Conservation (phyloP, 805 yeast species). For the Ogataea nitratoaversa region DNA sequence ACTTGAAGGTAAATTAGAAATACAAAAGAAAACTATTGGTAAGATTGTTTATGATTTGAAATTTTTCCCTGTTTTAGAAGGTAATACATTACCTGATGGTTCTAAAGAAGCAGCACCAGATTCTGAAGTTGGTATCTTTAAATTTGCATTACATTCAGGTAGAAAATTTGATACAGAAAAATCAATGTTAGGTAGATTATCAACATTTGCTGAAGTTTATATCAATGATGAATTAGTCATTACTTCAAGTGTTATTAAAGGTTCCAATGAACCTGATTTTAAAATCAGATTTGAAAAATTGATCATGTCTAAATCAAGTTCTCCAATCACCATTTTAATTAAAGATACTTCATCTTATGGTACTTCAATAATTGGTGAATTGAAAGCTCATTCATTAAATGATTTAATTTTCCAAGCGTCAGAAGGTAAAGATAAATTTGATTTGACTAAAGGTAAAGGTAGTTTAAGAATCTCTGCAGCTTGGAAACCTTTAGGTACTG, state of each 20-base stretch:
- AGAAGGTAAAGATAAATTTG: slow-evolving; percentile 47
- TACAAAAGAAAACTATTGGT: slow-evolving; percentile 56
- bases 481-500: slow-evolving; percentile 69
- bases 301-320: slow-evolving; percentile 54
- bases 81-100: slow-evolving; percentile 45
- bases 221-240: slow-evolving; percentile 54
- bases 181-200: slow-evolving; percentile 48
- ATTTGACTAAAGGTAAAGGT: slow-evolving; percentile 48
- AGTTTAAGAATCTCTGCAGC: slow-evolving; percentile 48
- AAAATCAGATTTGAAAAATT: slow-evolving; percentile 59
- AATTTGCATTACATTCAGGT: slow-evolving; percentile 58
- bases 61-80: slow-evolving; percentile 46
- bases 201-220: slow-evolving; percentile 67
- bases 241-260: slow-evolving; percentile 56
- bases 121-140: slow-evolving; percentile 71
- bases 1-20: slow-evolving; percentile 39
- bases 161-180: slow-evolving; percentile 48
- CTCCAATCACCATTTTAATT: slow-evolving; percentile 52
- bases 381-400: slow-evolving; percentile 46
- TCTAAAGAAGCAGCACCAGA: slow-evolving; percentile 47
- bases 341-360: slow-evolving; percentile 54
- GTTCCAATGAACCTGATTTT: slow-evolving; percentile 72
- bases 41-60: slow-evolving; percentile 51
- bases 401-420: slow-evolving; percentile 48
- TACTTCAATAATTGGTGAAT: slow-evolving; percentile 49